These are phyloP conservation scores for Globisporangium abappressorium DNA, from an alignment of 352 stramenopile genomes.

Conservation along the genomic window DNA sequence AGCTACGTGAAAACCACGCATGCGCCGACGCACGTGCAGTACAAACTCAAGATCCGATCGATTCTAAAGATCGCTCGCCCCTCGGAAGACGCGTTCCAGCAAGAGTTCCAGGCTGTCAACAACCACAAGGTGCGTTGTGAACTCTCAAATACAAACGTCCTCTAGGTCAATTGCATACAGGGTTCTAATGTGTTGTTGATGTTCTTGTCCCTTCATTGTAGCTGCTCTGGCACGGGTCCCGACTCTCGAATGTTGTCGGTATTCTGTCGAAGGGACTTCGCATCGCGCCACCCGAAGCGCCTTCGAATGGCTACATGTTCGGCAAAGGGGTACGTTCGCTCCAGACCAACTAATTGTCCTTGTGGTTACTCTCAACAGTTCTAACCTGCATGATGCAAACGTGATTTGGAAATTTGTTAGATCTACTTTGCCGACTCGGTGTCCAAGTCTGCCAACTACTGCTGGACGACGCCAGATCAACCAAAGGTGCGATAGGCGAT, in stretches of 20 bases:
- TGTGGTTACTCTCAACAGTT: background rate
- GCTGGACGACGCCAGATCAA: conserved; percentile 60
- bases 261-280: conserved; percentile 80
- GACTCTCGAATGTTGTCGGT: conserved; percentile 70
- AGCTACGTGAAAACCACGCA: conserved; percentile 54
- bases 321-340: conserved; percentile 65
- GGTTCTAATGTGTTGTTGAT: background rate
- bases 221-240: conserved; percentile 85
- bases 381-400: background rate
- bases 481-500: conserved; percentile 27
- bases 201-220: background rate
- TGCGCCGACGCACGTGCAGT: conserved; percentile 34
- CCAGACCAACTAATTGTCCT: background rate
- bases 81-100: conserved; percentile 38
- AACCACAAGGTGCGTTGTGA: conserved; percentile 42
- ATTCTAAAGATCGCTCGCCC: conserved; percentile 47
- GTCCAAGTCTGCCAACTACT: conserved; percentile 85
- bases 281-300: conserved; percentile 76
- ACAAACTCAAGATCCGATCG: conserved; percentile 45
- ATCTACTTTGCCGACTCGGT: conserved; percentile 87
- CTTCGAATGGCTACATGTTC: conserved; percentile 79
- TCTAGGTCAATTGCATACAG: background rate
- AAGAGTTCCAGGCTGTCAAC: conserved; percentile 34
- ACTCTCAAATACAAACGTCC: too few relatives aligned
- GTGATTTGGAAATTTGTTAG: conserved; percentile 21